Conservation (phyloP, 495 filamentous ascomycete species). For the Talaromyces wortmannii region DNA sequence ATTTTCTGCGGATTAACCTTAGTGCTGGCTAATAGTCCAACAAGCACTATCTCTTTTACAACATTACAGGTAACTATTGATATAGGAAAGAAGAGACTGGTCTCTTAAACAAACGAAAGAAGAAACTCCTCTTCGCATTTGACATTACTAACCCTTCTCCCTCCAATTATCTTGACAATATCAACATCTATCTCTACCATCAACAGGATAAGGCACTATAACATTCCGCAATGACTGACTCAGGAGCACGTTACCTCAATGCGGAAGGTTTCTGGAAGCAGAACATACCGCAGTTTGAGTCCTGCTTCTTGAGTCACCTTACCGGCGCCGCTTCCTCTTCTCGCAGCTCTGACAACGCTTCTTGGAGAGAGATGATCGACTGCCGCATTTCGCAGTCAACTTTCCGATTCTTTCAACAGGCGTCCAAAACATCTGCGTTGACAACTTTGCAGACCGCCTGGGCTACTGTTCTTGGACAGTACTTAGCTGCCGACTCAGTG, state of each 20-base stretch:
- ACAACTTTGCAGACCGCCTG: constrained; percentile 23
- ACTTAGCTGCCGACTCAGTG: constrained; percentile 24
- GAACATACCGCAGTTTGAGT: not conserved
- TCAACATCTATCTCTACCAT: too few relatives aligned
- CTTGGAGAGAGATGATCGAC: not conserved
- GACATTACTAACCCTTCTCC: too few relatives aligned
- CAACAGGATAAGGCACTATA: too few relatives aligned
- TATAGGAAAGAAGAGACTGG: too few relatives aligned
- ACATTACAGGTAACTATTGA: too few relatives aligned
- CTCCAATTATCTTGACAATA: too few relatives aligned
- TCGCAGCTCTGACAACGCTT: not conserved
- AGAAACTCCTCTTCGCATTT: too few relatives aligned
- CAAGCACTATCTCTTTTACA: too few relatives aligned
- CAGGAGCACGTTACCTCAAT: not conserved
- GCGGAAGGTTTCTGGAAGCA: not conserved
- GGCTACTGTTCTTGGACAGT: constrained; percentile 24
- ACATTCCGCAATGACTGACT: too few relatives aligned
- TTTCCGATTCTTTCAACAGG: not conserved
- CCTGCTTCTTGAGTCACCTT: not conserved
- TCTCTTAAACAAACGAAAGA: too few relatives aligned
- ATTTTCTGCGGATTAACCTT: too few relatives aligned
- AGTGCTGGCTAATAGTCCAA: too few relatives aligned
- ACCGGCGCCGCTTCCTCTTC: not conserved
- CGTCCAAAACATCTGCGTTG: not conserved
- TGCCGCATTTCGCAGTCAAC: not conserved